phyloP scores from a whole-genome alignment of 164 flowering plant species.

The Dillenia turbinata region DNA sequence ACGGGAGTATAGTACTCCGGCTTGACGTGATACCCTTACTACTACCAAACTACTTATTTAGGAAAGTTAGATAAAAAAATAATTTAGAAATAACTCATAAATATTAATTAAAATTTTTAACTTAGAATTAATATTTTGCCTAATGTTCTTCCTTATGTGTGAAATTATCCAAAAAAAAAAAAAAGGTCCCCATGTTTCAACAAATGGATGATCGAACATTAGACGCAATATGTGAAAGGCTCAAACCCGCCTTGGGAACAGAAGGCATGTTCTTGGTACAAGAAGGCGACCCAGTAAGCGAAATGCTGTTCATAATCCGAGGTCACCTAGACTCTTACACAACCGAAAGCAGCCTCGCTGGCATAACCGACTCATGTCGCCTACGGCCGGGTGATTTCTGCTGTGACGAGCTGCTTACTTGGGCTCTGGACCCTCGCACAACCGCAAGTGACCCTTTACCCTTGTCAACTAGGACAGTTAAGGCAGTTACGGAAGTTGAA shows the following conservation, averaged over 20 bases:
- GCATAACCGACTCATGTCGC: slow-evolving; percentile 80
- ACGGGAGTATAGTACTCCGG: too few relatives aligned
- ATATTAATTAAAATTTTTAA: too few relatives aligned
- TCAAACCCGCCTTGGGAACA: slow-evolving; percentile 76
- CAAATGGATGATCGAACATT: slow-evolving; percentile 92
- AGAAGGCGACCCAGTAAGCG: slow-evolving; percentile 90
- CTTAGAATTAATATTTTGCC: not conserved
- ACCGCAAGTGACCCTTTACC: slow-evolving; percentile 53
- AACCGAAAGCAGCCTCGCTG: slow-evolving; percentile 86
- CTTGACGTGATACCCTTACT: too few relatives aligned
- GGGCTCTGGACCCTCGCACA: slow-evolving; percentile 80
- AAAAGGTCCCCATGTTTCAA: slow-evolving; percentile 85
- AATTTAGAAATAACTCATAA: too few relatives aligned
- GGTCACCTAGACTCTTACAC: slow-evolving; percentile 90
- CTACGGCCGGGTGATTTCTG: slow-evolving; percentile 92
- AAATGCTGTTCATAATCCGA: slow-evolving; percentile 87
- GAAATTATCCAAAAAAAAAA: not conserved
- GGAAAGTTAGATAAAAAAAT: too few relatives aligned
- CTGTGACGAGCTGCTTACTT: slow-evolving; percentile 90
- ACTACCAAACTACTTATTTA: too few relatives aligned
- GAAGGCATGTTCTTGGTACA: slow-evolving; percentile 70
- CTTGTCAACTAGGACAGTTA: slow-evolving; percentile 81
- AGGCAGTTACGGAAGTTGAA: slow-evolving; percentile 78
- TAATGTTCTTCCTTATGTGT: not conserved
- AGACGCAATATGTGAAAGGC: slow-evolving; percentile 92